These are phyloP conservation scores for Trypanosoma avium DNA, from an alignment of 208 protist genomes.

Conservation along the genomic window DNA sequence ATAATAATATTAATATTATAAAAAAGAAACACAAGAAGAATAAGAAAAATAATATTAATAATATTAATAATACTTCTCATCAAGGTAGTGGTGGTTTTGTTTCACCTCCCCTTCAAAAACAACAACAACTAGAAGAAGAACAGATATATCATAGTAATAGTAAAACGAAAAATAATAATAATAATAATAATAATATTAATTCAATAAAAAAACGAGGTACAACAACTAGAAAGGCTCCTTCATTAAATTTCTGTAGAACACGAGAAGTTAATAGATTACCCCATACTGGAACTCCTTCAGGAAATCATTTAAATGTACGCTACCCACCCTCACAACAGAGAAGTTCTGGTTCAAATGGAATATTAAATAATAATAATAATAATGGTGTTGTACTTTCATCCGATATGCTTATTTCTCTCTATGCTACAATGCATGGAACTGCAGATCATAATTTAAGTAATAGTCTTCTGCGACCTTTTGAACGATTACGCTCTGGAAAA, in stretches of 20 bases:
- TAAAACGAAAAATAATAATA: neutral
- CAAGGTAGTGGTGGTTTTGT: no score
- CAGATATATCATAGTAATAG: neutral
- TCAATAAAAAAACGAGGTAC: neutral
- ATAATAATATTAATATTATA: neutral
- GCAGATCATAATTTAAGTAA: neutral
- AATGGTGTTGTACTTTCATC: conserved; percentile 4
- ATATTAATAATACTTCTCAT: neutral
- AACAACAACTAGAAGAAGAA: neutral
- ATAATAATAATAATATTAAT: neutral
- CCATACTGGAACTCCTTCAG: no score
- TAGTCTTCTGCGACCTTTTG: neutral
- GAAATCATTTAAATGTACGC: no score
- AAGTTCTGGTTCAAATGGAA: no score
- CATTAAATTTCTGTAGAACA: no score
- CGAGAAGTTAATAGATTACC: no score
- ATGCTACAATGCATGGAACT: conserved; percentile 12
- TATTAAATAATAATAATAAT: neutral
- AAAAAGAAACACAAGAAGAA: neutral
- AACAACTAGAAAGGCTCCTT: no score
- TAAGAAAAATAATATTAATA: neutral
- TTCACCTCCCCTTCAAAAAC: neutral
- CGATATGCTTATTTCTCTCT: conserved; percentile 13
- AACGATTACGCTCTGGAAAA: neutral
- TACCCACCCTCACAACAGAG: no score